phyloP scores from a whole-genome alignment of 23 red algal genomes.

The Gracilaria caudata region DNA sequence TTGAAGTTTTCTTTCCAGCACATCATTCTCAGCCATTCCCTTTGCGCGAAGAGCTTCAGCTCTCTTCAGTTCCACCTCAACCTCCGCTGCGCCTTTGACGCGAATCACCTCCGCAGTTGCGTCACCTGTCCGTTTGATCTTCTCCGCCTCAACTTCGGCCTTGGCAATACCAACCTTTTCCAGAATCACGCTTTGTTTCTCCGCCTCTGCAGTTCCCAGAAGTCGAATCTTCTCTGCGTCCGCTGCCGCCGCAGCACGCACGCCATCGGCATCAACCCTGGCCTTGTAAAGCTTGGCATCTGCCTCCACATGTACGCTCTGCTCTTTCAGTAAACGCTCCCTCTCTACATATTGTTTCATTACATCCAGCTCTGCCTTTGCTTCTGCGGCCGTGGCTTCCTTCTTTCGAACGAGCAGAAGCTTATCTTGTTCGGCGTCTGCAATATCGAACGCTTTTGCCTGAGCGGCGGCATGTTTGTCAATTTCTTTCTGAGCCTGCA shows the following conservation, averaged over 20 bases:
- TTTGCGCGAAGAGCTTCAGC: constrained; percentile 27
- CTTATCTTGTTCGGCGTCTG: constrained; percentile 47
- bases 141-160: constrained; percentile 23
- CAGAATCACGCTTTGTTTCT: constrained; percentile 31
- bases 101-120: constrained; percentile 45
- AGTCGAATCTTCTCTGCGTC: constrained; percentile 26
- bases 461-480: constrained; percentile 29
- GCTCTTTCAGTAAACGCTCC: constrained; percentile 42
- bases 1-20: constrained; percentile 18
- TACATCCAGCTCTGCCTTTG: constrained; percentile 54
- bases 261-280: constrained; percentile 56
- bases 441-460: constrained; percentile 46
- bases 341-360: constrained; percentile 48
- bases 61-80: constrained; percentile 32
- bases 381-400: constrained; percentile 48
- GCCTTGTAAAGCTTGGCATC: constrained; percentile 64
- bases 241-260: constrained; percentile 41
- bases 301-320: constrained; percentile 50
- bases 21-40: constrained; percentile 51
- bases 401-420: constrained; percentile 38
- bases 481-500: constrained; percentile 38
- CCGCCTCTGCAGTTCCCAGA: constrained; percentile 61
- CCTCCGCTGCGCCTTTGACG: constrained; percentile 33
- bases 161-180: constrained; percentile 12
- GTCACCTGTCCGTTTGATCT: constrained; percentile 5